phyloP scores from a whole-genome alignment of 768 basidiomycete genomes.

The Cytidiella melzeri region DNA sequence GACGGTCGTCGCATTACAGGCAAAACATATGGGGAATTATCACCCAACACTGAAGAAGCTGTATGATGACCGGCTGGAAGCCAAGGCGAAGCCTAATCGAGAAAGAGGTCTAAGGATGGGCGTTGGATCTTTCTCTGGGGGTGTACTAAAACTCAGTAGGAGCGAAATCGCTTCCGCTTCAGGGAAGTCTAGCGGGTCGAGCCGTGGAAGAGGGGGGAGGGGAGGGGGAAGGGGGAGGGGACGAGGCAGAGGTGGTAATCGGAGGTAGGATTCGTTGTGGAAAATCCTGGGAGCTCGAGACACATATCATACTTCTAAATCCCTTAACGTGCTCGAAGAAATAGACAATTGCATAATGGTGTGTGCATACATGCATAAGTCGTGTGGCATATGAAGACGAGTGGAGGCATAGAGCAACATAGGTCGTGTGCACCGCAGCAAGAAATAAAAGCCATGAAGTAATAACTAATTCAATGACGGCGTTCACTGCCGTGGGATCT shows the following conservation, averaged over 20 bases:
- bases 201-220: conserved; percentile 19
- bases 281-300: no score
- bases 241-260: conserved; percentile 1
- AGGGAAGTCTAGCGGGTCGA: conserved; percentile 11
- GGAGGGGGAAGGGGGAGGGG: conserved; percentile 23
- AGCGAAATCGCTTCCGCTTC: conserved; percentile 47
- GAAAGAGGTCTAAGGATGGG: conserved; percentile 71
- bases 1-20: conserved; percentile 35
- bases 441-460: neutral
- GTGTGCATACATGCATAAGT: neutral
- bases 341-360: neutral
- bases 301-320: no score
- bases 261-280: no score
- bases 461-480: neutral
- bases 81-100: conserved; percentile 36
- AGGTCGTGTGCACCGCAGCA: neutral
- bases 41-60: conserved; percentile 71
- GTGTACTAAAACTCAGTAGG: conserved; percentile 57
- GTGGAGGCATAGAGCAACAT: neutral
- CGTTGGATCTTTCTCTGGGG: conserved; percentile 68
- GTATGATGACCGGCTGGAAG: conserved; percentile 37
- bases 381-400: neutral
- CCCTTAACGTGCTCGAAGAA: neutral
- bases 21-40: conserved; percentile 81
- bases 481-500: conserved; percentile 15